phyloP scores from a whole-genome alignment of 2,329 filamentous ascomycete species.

The Orbilia javanica region DNA sequence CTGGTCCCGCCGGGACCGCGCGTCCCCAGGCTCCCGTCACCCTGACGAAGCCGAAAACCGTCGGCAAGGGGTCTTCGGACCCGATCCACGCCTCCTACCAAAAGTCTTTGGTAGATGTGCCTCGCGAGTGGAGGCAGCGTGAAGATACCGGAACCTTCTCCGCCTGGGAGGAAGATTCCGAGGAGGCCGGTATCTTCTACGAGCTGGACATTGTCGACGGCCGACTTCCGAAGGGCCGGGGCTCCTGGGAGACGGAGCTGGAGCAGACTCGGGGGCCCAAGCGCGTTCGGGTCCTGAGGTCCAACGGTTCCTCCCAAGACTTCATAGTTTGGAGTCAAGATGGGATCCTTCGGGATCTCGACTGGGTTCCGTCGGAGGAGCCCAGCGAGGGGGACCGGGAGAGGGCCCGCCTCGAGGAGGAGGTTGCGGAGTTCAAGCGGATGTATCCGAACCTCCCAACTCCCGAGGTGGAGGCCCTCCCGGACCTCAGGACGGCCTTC shows the following conservation, averaged over 20 bases:
- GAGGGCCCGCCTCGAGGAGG: neutral
- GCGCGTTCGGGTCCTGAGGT: constrained; percentile 34
- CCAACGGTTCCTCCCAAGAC: constrained; percentile 39
- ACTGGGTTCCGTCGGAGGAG: constrained; percentile 36
- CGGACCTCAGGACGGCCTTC: constrained; percentile 28
- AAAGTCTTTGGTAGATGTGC: constrained; percentile 34
- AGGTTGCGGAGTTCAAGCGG: constrained; percentile 1
- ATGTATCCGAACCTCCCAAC: constrained; percentile 5
- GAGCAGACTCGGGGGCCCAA: constrained; percentile 46
- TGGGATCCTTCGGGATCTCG: constrained; percentile 35
- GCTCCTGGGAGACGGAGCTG: constrained; percentile 53
- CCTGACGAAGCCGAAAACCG: constrained; percentile 34
- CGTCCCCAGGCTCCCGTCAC: neutral
- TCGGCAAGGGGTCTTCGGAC: constrained; percentile 38
- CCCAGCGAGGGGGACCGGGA: neutral
- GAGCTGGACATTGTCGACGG: constrained; percentile 54
- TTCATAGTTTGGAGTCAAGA: constrained; percentile 47
- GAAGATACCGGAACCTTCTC: constrained; percentile 32
- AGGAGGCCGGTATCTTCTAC: constrained; percentile 47
- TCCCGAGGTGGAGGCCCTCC: constrained; percentile 9
- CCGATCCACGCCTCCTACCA: constrained; percentile 41
- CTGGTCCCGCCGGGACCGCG: neutral
- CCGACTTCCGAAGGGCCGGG: constrained; percentile 47
- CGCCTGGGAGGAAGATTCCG: constrained; percentile 52
- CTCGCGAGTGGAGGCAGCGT: constrained; percentile 51